Base-by-base conservation (phyloP, 768 basidiomycete species). In the Trametes meyenii region DNA sequence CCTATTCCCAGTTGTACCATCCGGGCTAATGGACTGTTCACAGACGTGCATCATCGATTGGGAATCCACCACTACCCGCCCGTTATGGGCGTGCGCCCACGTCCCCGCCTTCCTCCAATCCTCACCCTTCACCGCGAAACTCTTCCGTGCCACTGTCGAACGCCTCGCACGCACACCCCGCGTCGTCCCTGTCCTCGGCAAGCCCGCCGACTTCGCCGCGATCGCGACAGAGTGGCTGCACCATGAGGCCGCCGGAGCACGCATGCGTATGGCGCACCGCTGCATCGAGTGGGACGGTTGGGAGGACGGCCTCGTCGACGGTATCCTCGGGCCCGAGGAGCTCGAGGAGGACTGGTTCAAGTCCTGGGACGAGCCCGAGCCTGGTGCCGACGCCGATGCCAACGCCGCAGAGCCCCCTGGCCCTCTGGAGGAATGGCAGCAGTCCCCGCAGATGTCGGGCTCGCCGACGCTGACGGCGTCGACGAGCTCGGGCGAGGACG, bases 211-310 rank as follows among this genome's bases (percentile, higher is more conserved):
- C 55, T 67, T 82, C n/a, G 74, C 77, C 2, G 70, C 77, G 5
- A 75, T 85, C 11, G 85, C 88, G 21, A 73, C 74, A 12, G 87
- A 89, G 68, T 94, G 92, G 92, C 79, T 92, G 2, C 82, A 86
- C 66, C 84, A 87, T 66, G 91, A 94, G 71, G 75, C 81, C 3
- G 69, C 81, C 16, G 89, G 92, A 4, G 78, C 81, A 45, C 82
- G 85, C 2, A 75, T 92, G 52, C 84, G 92, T 48, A 80, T 87
- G 74, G 90, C 88, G 3, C 92, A 94, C 72, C 85, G 90, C 26
- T 90, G 87, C 65, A 84, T 81, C 38, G 92, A 94, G 70, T 94
- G 92, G 92, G 92, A 94, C 66, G 92, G 92, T 2, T 94, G 92
- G 92, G 92, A 94, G 69, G 92, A 94, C 70, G 91, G 90, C 0